Conservation (phyloP, 1,284 basidiomycete genomes). For the Ustilago tritici region DNA sequence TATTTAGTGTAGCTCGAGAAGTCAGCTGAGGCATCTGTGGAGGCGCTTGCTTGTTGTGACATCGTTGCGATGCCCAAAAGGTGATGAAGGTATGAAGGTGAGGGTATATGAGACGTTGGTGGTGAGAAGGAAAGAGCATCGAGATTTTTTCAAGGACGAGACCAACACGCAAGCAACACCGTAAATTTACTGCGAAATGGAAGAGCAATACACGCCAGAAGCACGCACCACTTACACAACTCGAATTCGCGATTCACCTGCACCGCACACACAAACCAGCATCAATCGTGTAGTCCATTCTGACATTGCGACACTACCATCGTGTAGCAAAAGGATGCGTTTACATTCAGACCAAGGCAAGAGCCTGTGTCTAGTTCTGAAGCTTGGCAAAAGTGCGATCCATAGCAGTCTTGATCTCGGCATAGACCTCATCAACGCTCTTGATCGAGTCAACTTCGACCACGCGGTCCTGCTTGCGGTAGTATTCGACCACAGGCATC, state of each 20-base stretch:
- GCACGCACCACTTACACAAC: background rate
- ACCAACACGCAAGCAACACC: slow-evolving; percentile 24
- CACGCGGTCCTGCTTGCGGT: slow-evolving; percentile 79
- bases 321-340: background rate
- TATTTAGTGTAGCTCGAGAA: slow-evolving; percentile 33
- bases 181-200: background rate
- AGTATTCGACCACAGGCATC: slow-evolving; percentile 96
- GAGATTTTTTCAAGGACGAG: slow-evolving; percentile 3
- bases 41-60: slow-evolving; percentile 18
- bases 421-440: slow-evolving; percentile 61
- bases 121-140: background rate
- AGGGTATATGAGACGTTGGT: slow-evolving; percentile 3
- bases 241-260: background rate
- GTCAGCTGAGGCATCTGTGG: background rate
- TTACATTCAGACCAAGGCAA: too few species aligned
- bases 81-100: background rate
- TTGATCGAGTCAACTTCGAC: slow-evolving; percentile 76
- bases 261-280: background rate
- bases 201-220: slow-evolving; percentile 13
- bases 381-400: slow-evolving; percentile 55
- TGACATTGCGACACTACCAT: background rate
- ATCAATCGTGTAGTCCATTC: background rate
- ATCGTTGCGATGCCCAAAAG: background rate
- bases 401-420: slow-evolving; percentile 62
- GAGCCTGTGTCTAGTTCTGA: slow-evolving; percentile 3